Base-by-base conservation (phyloP, 495 filamentous ascomycete genomes). In the Penicillium crystallinum region DNA sequence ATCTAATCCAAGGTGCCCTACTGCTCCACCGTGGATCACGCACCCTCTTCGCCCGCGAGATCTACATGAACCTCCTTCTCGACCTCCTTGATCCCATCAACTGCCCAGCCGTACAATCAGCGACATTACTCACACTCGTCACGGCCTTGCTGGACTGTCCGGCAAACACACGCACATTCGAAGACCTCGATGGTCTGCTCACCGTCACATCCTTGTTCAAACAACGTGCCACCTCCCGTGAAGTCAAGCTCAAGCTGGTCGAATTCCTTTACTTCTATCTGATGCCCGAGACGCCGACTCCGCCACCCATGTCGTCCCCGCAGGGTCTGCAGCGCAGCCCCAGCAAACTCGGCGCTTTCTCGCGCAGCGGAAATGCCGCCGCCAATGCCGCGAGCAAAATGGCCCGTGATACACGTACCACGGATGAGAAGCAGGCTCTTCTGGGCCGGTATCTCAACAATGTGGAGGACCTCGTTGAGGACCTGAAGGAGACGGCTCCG, bases 261-360 rank as follows among this genome's bases (percentile, higher is more conserved):
- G 93, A 98, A 63, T 97, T 98, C 66, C 72, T 98, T 5, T 96
- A 97, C 71, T 97, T 97, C 70, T 98, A 97, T 68, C 82, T 98
- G 42, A 96, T 97, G 85, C 90, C 91, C 25, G 93, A 97, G 69
- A 83, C 79, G 1, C 82, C 87, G 1, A 77, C 79, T 17, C 73
- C 77, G 0, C 56, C 61, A 4, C 56, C 49, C 2, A 43, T 46
- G 12, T 35, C 61, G 63, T 77, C 42, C 33, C 51, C 58, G n/a
- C 60, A 75, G 34, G 71, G 81, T 45, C 65, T 86, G 46, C 85
- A 87, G 63, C 75, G 85, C 52, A 89, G 82, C 62, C 87, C 87
- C 9, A 89, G 81, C 59, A 91, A 90, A 70, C 65, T 88, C 39
- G 61, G 59, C 36, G 67, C 69, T 41, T 47, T 61, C 48, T 64